Base-by-base conservation (phyloP, 1,284 basidiomycete species). In the Xerocomus nothofagi region DNA sequence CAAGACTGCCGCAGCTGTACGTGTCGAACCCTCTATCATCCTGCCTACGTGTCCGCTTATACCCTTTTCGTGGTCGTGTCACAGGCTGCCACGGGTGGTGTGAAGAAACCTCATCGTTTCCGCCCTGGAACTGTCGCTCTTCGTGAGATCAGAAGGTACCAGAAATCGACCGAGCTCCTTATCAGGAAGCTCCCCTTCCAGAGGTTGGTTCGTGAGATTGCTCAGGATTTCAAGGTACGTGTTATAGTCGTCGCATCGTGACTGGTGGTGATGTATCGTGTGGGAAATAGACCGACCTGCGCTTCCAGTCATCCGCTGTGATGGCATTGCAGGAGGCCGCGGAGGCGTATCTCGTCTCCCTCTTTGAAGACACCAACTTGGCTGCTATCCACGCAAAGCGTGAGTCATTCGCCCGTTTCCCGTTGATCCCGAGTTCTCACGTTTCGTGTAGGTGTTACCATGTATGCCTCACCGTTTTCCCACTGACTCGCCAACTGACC, bases 41-140 rank as follows among this genome's bases (percentile, higher is more conserved):
- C 3, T 24, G 4, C 1, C 24, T 29, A 17, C 21, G 21, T 6
- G 6, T 15, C 27, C 15, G 10, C 47, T 60, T 47, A 51, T 53
- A n/a, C 53, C 51, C 37, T 49, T 47, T 56, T 21, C 47, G 47
- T 58, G 53, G 40, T 57, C 43, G 18, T 59, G 15, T 29, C 44
- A 47, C 49, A 87, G 80, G 82, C 88, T 55, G 81, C 88, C 50
- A 88, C 94, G 66, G 94, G 93, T 77, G 94, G 94, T 86, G 93
- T 95, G 68, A 94, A 95, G 91, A 95, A 94, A 79, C 91, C 92
- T 57, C 93, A 96, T 75, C 84, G 93, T 71, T 97, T 96, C 91
- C 86, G 92, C 73, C 94, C 94, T 65, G 94, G 94, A 81, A 97
- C 94, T 64, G 93, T 98, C 78, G 94, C 94, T 64, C 91, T 98